Base-by-base conservation (phyloP, 2,329 filamentous ascomycete genomes). In the Herpotrichia juniperi region DNA sequence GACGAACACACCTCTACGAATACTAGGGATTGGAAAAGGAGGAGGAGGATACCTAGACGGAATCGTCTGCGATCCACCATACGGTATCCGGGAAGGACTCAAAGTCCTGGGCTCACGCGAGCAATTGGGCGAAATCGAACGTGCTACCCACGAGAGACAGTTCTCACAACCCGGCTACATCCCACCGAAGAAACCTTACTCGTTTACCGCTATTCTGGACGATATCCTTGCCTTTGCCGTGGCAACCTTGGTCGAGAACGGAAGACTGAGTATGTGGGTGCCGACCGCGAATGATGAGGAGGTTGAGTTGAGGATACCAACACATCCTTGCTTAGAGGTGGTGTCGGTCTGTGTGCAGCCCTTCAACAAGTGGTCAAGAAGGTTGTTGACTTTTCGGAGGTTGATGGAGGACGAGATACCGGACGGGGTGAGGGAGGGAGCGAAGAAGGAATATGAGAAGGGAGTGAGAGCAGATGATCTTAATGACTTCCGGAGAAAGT, bases 241-340 rank as follows among this genome's bases (percentile, higher is more conserved):
- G 1, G 79, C 83, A 11, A 90, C 87, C 1, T 80, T 99, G 1
- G 90, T 96, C 7, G 87, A 91, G 46, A 76, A 85, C 56, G 94
- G 91, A 0, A 82, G 94, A 24, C 73, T 99, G 9, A 90, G 89
- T 7, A 96, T 99, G 79, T 99, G 94, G 94, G 96, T 97, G 90
- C 94, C 94, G 0, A 96, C 92, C 0, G 88, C 91, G 24, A 75
- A 75, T 48, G 73, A 74, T 37, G 71, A 74, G 40, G 72, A 91
- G 42, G 83, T 88, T 51, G 89, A 93, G 67, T 85, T 96, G 19
- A 80, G 85, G 0, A 82, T 93, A 12, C 93, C 93, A 0, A 82
- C 80, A 17, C 91, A 97, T 69, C 88, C 89, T 0, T 85, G 83
- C 51, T 76, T 99, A 12, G 83, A 89, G 63, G 77, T 93, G 21